Evolutionary conservation across 371 early-diverging fungal genomes (phyloP), one percentile per base, ranked within the genome.

Genomic region (Massospora cicadina): DNA sequence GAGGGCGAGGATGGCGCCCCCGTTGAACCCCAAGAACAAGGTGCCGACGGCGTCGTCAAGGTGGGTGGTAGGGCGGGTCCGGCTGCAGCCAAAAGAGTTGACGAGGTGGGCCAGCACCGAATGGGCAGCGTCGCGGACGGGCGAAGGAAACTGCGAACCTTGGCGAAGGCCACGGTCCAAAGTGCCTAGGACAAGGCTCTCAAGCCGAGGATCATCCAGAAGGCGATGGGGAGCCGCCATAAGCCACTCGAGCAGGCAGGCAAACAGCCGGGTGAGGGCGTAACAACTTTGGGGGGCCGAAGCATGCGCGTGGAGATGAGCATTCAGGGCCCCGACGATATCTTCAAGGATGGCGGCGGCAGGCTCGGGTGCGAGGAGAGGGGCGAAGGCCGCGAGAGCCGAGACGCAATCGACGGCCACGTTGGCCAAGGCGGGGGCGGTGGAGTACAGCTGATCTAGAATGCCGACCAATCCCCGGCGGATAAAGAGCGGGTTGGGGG

Each of bases 241-340:
- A 23, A 62, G 43, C 62, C 62, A 62, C 27, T 62, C 62, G 23
- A 33, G 17, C 10, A 62, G 27, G 7, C 31, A 30, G 10, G 53
- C 21, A 26, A 33, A 62, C 10, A 62, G 26, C 10, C 62, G 31
- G 21, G 62, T 62, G 17, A 62, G 28, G 25, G 43, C 26, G 10
- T 62, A 33, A 23, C 33, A 3, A 10, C 25, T 43, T 31, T 62
- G 32, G 43, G 43, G 13, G 21, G 21, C 12, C 23, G 62, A 26
- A 12, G 32, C 43, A 7, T 33, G 27, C 10, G 53, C 17, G 23
- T 62, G 33, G 13, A 62, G 27, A 62, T 62, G 62, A 0, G 25
- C 62, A n/a, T 62, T 62, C 3, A 62, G n/a, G 21, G 62, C 62
- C 7, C 62, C 62, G 13, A 33, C 43, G 23, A 62, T 43, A 62